These are phyloP conservation scores for Pseudomonodictys pantanalensis DNA, from an alignment of 495 filamentous ascomycete species.

Conservation along the genomic window DNA sequence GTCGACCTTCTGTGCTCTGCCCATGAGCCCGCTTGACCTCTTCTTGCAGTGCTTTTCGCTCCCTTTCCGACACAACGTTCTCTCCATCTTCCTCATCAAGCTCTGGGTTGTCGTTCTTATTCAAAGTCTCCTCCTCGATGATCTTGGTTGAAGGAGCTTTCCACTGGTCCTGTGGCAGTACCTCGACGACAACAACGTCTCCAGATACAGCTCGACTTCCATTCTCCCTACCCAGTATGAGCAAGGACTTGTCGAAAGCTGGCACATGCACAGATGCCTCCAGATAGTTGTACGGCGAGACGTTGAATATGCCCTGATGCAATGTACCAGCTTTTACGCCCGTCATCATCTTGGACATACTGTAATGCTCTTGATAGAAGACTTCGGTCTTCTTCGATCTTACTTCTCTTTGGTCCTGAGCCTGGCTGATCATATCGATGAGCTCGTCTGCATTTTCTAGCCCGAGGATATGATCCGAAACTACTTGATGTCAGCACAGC, in stretches of 20 bases:
- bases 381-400: constrained; percentile 64
- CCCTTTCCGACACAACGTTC: constrained; percentile 76
- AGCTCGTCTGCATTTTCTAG: constrained; percentile 79
- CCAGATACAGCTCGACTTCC: constrained; percentile 91
- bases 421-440: constrained; percentile 90
- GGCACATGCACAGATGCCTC: constrained; percentile 88
- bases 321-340: constrained; percentile 79
- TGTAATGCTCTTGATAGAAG: constrained; percentile 75
- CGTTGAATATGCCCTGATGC: constrained; percentile 92
- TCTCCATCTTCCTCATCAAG: constrained; percentile 72
- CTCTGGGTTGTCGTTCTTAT: constrained; percentile 84
- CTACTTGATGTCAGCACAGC: constrained; percentile 3
- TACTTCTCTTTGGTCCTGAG: constrained; percentile 61
- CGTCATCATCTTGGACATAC: constrained; percentile 92
- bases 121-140: constrained; percentile 89
- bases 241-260: constrained; percentile 80
- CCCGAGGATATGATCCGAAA: constrained; percentile 75
- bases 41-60: constrained; percentile 80
- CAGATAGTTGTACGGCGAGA: constrained; percentile 95
- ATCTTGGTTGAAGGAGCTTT: constrained; percentile 92
- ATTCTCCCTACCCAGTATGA: constrained; percentile 91
- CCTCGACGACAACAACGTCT: constrained; percentile 86
- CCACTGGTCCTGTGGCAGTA: constrained; percentile 92
- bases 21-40: constrained; percentile 84
- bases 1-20: constrained; percentile 69